Percentiles rank a stretch among this genome's conserved stretches.
phyloP scores from a whole-genome alignment of 345 rosid genomes.

The Brassica incana region DNA sequence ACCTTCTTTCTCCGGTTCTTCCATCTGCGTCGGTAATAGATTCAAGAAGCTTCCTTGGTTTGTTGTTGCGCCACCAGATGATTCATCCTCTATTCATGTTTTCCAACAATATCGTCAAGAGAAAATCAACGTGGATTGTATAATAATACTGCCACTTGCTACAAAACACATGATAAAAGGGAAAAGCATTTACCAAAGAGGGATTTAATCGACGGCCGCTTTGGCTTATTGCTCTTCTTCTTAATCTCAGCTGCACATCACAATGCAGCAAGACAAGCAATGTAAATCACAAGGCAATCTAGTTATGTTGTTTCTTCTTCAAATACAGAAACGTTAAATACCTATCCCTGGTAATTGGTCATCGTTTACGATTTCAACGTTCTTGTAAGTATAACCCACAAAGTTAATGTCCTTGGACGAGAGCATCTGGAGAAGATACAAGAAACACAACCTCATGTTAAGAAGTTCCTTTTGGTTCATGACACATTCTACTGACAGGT shows the following conservation, averaged over 20 bases:
- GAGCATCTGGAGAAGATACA: conserved; percentile 52
- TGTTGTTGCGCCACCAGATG: conserved; percentile 38
- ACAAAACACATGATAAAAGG: not conserved
- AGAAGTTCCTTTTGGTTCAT: not conserved
- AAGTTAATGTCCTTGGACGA: not conserved
- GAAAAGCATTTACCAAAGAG: conserved; percentile 71
- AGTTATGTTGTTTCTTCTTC: conserved; percentile 7
- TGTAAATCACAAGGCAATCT: conserved; percentile 1
- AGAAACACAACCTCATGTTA: conserved; percentile 2
- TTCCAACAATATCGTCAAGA: conserved; percentile 3
- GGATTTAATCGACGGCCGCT: conserved; percentile 91
- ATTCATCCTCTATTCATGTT: conserved; percentile 66
- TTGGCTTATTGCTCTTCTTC: conserved; percentile 86
- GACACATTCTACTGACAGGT: conserved; percentile 10
- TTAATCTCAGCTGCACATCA: conserved; percentile 71
- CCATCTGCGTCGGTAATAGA: conserved; percentile 67
- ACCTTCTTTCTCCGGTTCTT: conserved; percentile 54
- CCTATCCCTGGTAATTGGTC: conserved; percentile 93
- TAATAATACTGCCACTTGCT: not conserved
- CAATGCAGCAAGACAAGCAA: not conserved
- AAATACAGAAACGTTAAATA: conserved; percentile 36
- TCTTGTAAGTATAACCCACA: conserved; percentile 5
- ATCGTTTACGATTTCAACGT: conserved; percentile 80
- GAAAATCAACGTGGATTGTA: conserved; percentile 1
- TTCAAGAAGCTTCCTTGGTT: conserved; percentile 75